Evolutionary conservation across 768 basidiomycete genomes (phyloP).

Genomic region (Lepiota brunneoincarnata): DNA sequence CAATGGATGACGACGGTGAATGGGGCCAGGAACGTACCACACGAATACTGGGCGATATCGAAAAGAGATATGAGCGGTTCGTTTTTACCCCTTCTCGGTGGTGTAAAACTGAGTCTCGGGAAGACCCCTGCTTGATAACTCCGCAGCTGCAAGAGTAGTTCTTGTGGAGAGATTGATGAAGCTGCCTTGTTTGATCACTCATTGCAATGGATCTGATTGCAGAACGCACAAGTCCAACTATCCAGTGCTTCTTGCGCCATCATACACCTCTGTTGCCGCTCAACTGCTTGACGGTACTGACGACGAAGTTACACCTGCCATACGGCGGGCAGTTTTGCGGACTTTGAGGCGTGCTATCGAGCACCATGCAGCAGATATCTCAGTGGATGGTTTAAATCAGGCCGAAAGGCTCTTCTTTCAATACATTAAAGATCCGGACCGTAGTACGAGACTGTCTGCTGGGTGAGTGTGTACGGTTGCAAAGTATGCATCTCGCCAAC

Average conservation of each 20-base stretch:
- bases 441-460: slow-evolving; percentile 61
- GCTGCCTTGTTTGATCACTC: slow-evolving; percentile 36
- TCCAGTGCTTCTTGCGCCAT: slow-evolving; percentile 25
- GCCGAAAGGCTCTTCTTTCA: slow-evolving; percentile 31
- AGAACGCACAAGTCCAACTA: slow-evolving; percentile 20
- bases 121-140: slow-evolving; percentile 36
- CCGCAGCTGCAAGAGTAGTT: slow-evolving; percentile 27
- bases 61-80: slow-evolving; percentile 40
- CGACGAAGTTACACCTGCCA: slow-evolving; percentile 42
- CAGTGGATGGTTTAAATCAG: slow-evolving; percentile 27
- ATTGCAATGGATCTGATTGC: slow-evolving; percentile 30
- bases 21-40: slow-evolving; percentile 40
- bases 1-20: slow-evolving; percentile 55
- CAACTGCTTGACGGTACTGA: slow-evolving; percentile 46
- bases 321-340: slow-evolving; percentile 42
- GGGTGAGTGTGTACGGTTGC: slow-evolving; percentile 47
- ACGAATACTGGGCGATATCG: slow-evolving; percentile 46
- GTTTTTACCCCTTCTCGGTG: slow-evolving; percentile 7
- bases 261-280: slow-evolving; percentile 33
- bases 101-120: neutral
- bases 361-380: slow-evolving; percentile 33
- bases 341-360: slow-evolving; percentile 39
- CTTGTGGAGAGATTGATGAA: slow-evolving; percentile 30
- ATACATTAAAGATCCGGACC: slow-evolving; percentile 52
- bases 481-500: neutral